A percentile compares a stretch with the other conserved stretches of the same genome.
These are phyloP conservation scores for Spathaspora boniae DNA, from an alignment of 805 yeast genomes.

Conservation along the genomic window DNA sequence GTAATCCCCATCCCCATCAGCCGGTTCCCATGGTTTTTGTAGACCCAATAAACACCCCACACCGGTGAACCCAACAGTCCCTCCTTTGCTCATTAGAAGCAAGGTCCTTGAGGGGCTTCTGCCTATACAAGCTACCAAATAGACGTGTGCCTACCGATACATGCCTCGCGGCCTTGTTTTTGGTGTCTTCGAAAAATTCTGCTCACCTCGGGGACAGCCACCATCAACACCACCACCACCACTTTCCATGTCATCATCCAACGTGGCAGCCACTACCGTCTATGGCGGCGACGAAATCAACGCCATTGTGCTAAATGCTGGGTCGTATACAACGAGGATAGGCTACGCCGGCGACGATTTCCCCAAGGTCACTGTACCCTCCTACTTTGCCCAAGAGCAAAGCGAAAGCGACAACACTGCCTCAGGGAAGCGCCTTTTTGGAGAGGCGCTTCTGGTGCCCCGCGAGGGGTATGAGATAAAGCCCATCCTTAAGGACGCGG, in stretches of 20 bases:
- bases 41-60: no score
- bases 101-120: no score
- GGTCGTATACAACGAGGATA: slow-evolving; percentile 74
- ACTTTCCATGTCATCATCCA: slow-evolving; percentile 1
- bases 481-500: slow-evolving; percentile 57
- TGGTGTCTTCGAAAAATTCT: no score
- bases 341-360: slow-evolving; percentile 93
- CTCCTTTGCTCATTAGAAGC: no score
- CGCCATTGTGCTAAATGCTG: slow-evolving; percentile 90
- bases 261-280: slow-evolving; percentile 23
- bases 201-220: not conserved
- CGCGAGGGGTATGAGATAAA: slow-evolving; percentile 48
- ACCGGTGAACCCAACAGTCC: no score
- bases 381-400: slow-evolving; percentile 43
- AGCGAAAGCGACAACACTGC: not conserved
- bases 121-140: no score
- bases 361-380: slow-evolving; percentile 74
- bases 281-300: slow-evolving; percentile 72
- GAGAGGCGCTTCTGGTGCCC: slow-evolving; percentile 48
- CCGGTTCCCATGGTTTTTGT: no score
- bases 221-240: not conserved
- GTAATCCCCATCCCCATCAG: no score
- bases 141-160: no score
- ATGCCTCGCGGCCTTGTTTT: no score
- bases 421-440: slow-evolving; percentile 27